phyloP scores from a whole-genome alignment of 495 filamentous ascomycete species.

The Penicillium pancosmium region DNA sequence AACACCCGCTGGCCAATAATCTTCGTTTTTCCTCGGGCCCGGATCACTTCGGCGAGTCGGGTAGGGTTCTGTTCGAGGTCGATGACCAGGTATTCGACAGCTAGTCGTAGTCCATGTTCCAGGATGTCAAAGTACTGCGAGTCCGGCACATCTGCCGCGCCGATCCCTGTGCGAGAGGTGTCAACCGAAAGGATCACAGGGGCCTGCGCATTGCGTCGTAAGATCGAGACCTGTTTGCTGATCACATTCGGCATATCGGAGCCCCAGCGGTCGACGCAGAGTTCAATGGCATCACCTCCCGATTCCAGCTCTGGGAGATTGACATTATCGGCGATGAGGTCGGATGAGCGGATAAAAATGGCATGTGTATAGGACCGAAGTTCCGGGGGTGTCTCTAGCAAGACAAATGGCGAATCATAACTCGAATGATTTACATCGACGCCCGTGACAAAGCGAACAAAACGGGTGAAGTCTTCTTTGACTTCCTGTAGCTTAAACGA shows the following conservation, averaged over 20 bases:
- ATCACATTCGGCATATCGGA: conserved; percentile 46
- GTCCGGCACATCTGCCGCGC: conserved; percentile 24
- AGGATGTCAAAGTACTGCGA: conserved; percentile 51
- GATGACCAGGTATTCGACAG: conserved; percentile 72
- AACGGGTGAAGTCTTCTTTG: conserved; percentile 73
- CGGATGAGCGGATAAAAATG: conserved; percentile 63
- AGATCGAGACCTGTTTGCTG: conserved; percentile 47
- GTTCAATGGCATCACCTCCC: conserved; percentile 70
- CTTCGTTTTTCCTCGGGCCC: conserved; percentile 65
- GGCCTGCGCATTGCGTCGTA: conserved; percentile 60
- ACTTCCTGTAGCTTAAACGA: conserved; percentile 73
- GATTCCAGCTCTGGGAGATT: conserved; percentile 68
- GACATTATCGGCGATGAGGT: conserved; percentile 54
- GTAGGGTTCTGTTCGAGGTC: conserved; percentile 58
- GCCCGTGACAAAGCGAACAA: conserved; percentile 68
- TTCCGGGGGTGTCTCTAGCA: conserved; percentile 68
- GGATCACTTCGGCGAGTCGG: conserved; percentile 47
- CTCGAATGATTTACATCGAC: conserved; percentile 54
- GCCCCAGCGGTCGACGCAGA: conserved; percentile 67
- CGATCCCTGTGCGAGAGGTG: conserved; percentile 45
- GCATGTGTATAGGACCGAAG: conserved; percentile 67
- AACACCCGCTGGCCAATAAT: conserved; percentile 70
- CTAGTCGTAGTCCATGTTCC: conserved; percentile 70
- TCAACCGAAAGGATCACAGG: conserved; percentile 74
- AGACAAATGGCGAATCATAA: conserved; percentile 72